Evolutionary conservation across 345 rosid genomes (phyloP).

Genomic region (Orychophragmus violaceus): DNA sequence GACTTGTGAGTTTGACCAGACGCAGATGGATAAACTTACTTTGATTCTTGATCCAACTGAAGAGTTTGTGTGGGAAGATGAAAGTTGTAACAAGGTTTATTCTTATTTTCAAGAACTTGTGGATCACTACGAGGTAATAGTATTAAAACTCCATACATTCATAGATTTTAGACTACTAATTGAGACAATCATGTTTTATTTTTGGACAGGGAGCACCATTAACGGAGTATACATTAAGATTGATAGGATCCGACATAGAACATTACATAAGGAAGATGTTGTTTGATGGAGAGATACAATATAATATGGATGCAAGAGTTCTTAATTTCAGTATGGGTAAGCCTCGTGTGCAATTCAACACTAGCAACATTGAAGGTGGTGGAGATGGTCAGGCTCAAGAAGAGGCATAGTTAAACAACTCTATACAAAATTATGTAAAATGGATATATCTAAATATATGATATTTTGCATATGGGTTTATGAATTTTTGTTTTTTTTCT

Average conservation of each 20-base stretch:
- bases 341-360: constrained; percentile 53
- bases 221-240: constrained; percentile 83
- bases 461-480: background rate
- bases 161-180: too few species aligned
- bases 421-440: background rate
- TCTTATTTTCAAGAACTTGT: constrained; percentile 88
- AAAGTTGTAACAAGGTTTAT: constrained; percentile 59
- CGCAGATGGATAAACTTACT: constrained; percentile 83
- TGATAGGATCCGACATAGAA: constrained; percentile 86
- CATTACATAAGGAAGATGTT: constrained; percentile 87
- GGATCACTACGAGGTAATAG: constrained; percentile 81
- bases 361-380: constrained; percentile 31
- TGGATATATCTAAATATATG: background rate
- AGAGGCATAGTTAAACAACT: background rate
- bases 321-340: constrained; percentile 95
- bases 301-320: constrained; percentile 74
- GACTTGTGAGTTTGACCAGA: constrained; percentile 65
- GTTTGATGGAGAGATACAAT: constrained; percentile 79
- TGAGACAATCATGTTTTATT: background rate
- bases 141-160: background rate
- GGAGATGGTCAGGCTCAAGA: constrained; percentile 32
- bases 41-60: constrained; percentile 77
- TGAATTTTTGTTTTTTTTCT: background rate
- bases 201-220: constrained; percentile 72
- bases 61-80: constrained; percentile 82